phyloP scores from a whole-genome alignment of 768 basidiomycete genomes.

The Serendipita sp. region DNA sequence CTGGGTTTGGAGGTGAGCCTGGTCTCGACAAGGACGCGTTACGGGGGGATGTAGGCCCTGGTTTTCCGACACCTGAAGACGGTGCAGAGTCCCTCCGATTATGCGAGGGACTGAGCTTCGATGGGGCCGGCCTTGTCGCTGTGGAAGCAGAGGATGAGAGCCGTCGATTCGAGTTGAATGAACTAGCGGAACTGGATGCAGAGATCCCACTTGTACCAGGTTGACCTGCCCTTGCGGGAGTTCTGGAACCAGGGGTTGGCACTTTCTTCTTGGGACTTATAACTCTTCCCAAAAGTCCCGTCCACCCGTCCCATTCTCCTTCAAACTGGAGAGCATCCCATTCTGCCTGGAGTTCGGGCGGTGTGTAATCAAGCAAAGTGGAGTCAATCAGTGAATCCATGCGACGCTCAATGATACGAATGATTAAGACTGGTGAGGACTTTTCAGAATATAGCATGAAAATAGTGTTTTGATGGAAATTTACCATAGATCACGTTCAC shows the following conservation, averaged over 20 bases:
- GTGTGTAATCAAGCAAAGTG: constrained; percentile 66
- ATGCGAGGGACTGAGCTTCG: not conserved
- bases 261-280: constrained; percentile 2
- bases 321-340: constrained; percentile 82
- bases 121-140: not conserved
- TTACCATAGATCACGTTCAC: constrained; percentile 88
- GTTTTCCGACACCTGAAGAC: not conserved
- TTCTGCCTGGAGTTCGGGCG: constrained; percentile 42
- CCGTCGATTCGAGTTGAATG: not conserved
- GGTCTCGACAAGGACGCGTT: not conserved
- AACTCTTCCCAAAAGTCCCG: not conserved
- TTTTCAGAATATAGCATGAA: constrained; percentile 5
- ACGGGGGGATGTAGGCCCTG: not conserved
- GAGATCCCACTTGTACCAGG: not conserved
- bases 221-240: not conserved
- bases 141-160: not conserved
- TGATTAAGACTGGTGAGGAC: constrained; percentile 62
- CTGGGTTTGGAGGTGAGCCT: not conserved
- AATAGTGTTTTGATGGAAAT: constrained; percentile 4
- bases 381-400: constrained; percentile 78
- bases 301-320: constrained; percentile 56
- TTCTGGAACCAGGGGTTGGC: not conserved
- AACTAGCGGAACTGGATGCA: not conserved
- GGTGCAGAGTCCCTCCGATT: not conserved
- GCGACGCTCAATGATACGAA: constrained; percentile 75